Evolutionary conservation across 164 flowering plant genomes (phyloP).

Genomic region (Buxus sempervirens): DNA sequence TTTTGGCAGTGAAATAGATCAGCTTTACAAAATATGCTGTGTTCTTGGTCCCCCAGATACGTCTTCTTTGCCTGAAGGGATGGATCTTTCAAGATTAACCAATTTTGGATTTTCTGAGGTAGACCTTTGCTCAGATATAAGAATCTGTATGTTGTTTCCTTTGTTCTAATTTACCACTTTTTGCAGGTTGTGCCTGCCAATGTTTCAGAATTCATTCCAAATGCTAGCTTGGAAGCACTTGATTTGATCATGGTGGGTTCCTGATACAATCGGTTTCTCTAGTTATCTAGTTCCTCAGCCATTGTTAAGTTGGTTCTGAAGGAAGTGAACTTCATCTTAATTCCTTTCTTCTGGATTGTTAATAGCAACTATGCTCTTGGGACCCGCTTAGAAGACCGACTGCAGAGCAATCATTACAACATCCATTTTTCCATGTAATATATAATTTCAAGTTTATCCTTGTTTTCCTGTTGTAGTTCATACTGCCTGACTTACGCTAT

Average conservation of each 20-base stretch:
- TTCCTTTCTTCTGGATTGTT: constrained; percentile 5
- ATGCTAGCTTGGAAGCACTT: constrained; percentile 74
- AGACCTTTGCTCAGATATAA: constrained; percentile 6
- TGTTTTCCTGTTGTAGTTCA: constrained; percentile 5
- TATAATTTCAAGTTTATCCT: constrained; percentile 4
- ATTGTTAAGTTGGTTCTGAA: background rate
- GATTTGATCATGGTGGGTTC: constrained; percentile 64
- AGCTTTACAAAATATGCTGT: constrained; percentile 71
- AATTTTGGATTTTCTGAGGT: constrained; percentile 46
- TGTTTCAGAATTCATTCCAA: constrained; percentile 61
- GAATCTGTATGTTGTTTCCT: background rate
- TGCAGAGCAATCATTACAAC: constrained; percentile 71
- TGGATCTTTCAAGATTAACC: constrained; percentile 37
- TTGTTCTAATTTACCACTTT: constrained; percentile 5
- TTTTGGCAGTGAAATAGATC: constrained; percentile 71
- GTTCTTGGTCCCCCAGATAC: constrained; percentile 72
- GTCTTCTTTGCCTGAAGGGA: constrained; percentile 54
- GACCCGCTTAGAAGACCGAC: constrained; percentile 76
- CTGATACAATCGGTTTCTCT: background rate
- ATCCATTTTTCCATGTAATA: constrained; percentile 77
- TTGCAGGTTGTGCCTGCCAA: constrained; percentile 51
- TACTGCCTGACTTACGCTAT: constrained; percentile 15
- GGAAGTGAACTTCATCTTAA: background rate
- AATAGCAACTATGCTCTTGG: constrained; percentile 73
- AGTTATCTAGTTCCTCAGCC: background rate